A percentile compares a stretch with the other conserved stretches of the same genome.
Evolutionary conservation across 2,329 filamentous ascomycete species (phyloP).

Genomic region (Colletotrichum australisinense): DNA sequence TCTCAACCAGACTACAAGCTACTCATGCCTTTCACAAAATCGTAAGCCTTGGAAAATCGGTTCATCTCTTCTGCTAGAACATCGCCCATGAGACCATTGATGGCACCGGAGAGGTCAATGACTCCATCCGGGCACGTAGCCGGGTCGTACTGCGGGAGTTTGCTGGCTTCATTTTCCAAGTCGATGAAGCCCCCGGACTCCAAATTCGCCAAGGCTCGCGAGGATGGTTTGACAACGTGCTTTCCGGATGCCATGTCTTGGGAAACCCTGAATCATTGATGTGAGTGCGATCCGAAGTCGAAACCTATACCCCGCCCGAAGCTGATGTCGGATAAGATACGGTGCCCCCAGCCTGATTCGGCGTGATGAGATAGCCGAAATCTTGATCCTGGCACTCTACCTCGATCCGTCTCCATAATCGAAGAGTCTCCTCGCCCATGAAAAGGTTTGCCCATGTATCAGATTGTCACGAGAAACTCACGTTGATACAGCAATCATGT

Average conservation of each 20-base stretch:
- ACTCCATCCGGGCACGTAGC: slow-evolving; percentile 11
- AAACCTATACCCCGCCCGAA: background rate
- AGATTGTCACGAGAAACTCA: background rate
- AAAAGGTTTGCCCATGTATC: background rate
- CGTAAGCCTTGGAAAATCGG: background rate
- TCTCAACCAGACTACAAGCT: background rate
- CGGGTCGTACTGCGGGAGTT: slow-evolving; percentile 5
- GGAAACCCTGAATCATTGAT: background rate
- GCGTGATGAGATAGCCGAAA: background rate
- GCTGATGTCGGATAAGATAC: background rate
- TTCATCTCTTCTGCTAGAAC: background rate
- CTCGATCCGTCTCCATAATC: background rate
- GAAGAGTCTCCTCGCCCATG: background rate
- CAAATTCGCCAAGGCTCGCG: slow-evolving; percentile 10
- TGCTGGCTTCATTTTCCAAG: slow-evolving; percentile 12
- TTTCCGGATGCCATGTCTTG: background rate
- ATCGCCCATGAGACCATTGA: slow-evolving; percentile 15
- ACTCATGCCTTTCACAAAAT: background rate
- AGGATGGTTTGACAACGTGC: background rate
- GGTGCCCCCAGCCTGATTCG: background rate
- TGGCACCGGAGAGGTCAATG: slow-evolving; percentile 18
- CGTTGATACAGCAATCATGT: background rate
- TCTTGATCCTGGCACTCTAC: background rate
- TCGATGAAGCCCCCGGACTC: slow-evolving; percentile 8
- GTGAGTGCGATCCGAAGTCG: background rate